A percentile compares a stretch with the other conserved stretches of the same genome.
Evolutionary conservation across 2,329 filamentous ascomycete genomes (phyloP).

Genomic region (Colletotrichum higginsianum): DNA sequence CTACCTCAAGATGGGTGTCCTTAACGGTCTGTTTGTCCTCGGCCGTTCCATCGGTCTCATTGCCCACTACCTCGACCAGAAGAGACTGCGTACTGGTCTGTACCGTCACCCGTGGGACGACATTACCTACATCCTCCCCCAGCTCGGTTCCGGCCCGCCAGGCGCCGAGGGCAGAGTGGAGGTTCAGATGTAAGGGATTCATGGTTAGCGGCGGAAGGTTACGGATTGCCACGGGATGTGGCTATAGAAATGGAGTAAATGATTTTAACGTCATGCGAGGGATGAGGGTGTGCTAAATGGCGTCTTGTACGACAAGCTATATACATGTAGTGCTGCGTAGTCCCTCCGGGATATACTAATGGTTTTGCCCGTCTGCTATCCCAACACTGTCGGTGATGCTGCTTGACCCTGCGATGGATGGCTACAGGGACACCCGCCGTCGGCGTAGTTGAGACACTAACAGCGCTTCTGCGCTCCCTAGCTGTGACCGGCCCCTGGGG

Average conservation of each 20-base stretch:
- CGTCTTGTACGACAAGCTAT: slow-evolving; percentile 54
- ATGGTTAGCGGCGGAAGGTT: slow-evolving; percentile 42
- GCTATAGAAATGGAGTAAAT: slow-evolving; percentile 43
- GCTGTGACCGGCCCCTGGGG: not conserved
- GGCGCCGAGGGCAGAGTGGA: slow-evolving; percentile 91
- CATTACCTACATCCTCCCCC: slow-evolving; percentile 94
- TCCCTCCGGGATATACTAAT: slow-evolving; percentile 45
- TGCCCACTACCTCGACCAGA: slow-evolving; percentile 99
- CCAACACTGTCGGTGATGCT: not conserved
- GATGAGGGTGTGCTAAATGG: slow-evolving; percentile 44
- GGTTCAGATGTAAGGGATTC: slow-evolving; percentile 77
- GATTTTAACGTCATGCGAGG: slow-evolving; percentile 43
- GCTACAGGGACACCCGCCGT: not conserved
- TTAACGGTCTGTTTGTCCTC: slow-evolving; percentile 99
- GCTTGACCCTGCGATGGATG: too few relatives aligned
- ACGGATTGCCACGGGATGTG: slow-evolving; percentile 41
- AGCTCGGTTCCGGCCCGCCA: slow-evolving; percentile 78
- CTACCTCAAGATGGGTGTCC: slow-evolving; percentile 98
- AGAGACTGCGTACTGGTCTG: slow-evolving; percentile 96
- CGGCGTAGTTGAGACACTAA: not conserved
- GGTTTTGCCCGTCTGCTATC: slow-evolving; percentile 33
- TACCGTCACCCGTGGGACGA: slow-evolving; percentile 99
- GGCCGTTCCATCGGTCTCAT: slow-evolving; percentile 98
- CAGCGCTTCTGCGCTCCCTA: not conserved
- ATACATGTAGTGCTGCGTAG: slow-evolving; percentile 55